Base-by-base conservation (phyloP, 495 filamentous ascomycete species). In the Penicillium odoratum region DNA sequence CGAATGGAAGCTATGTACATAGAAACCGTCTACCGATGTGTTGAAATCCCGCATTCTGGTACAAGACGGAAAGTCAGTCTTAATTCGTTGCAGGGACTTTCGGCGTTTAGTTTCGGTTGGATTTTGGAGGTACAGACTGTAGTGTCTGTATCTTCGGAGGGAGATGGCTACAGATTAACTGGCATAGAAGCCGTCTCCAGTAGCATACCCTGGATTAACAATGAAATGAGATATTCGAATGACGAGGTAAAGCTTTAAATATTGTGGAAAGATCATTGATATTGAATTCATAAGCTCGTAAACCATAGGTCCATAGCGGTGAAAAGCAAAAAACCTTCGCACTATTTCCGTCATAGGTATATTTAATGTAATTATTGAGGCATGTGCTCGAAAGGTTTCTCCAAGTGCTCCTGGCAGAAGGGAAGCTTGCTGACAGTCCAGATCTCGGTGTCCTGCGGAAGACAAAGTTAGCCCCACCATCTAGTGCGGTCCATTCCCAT, bases 351-450 rank as follows among this genome's bases (percentile, higher is more conserved):
- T 11, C 33, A 36, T 10, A 13, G 1, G 13, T 29, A 13, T 15
- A 31, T 16, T 4, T 15, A 28, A 26, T 48, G 31, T 6, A 55
- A 62, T 74, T 78, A 85, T 69, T 82, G 38, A 10, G 85, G 85
- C 85, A 88, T 88, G 58, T 82, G 70, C 70, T 80, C 58, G 69
- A 86, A 86, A 4, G 84, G 74, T 58, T 86, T 77, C 5, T 68
- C 82, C 57, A 88, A 75, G 53, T 81, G 65, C 74, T 88, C 85
- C 76, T 81, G 72, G 74, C 84, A 85, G 78, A 87, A 88, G 36
- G 85, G 84, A 53, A 88, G 78, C 78, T 88, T 88, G 78, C 80
- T 65, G 58, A 73, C 79, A 29, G 81, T 83, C 85, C 85, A 88
- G 74, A 88, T 88, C 72, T 88, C 85, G 66, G 82, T 84, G 64